These are phyloP conservation scores for Trametes maxima DNA, from an alignment of 768 basidiomycete species.

Conservation along the genomic window DNA sequence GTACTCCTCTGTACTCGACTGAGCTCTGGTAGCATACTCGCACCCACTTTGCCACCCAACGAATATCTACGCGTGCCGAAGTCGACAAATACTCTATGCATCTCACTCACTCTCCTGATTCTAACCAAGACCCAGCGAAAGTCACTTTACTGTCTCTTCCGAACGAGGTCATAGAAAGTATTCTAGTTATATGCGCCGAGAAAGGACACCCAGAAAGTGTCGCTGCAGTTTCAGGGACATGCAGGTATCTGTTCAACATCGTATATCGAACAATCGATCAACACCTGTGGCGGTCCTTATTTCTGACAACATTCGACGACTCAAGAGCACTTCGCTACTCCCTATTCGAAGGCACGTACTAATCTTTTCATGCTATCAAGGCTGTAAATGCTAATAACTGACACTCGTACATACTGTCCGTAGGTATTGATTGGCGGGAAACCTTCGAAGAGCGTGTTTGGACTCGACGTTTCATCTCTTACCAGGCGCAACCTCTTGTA, in stretches of 20 bases:
- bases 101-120: too few species aligned
- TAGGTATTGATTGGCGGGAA: not conserved
- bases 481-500: not conserved
- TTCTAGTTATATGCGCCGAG: slow-evolving; percentile 34
- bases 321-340: slow-evolving; percentile 18
- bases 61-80: not conserved
- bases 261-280: slow-evolving; percentile 35
- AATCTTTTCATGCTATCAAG: not conserved
- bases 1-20: too few species aligned
- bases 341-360: not conserved
- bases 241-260: slow-evolving; percentile 30
- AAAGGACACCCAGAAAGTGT: slow-evolving; percentile 26
- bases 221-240: slow-evolving; percentile 38
- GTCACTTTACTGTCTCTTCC: slow-evolving; percentile 26
- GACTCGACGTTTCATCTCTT: not conserved
- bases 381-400: not conserved
- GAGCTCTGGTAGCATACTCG: too few species aligned
- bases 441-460: slow-evolving; percentile 3
- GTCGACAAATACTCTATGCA: not conserved
- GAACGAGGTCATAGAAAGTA: slow-evolving; percentile 39
- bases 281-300: slow-evolving; percentile 41
- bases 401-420: not conserved
- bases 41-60: too few species aligned
- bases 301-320: slow-evolving; percentile 40
- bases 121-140: not conserved